Base-by-base conservation (phyloP, 2,329 filamentous ascomycete genomes). In the Apiospora rasikravindrae region DNA sequence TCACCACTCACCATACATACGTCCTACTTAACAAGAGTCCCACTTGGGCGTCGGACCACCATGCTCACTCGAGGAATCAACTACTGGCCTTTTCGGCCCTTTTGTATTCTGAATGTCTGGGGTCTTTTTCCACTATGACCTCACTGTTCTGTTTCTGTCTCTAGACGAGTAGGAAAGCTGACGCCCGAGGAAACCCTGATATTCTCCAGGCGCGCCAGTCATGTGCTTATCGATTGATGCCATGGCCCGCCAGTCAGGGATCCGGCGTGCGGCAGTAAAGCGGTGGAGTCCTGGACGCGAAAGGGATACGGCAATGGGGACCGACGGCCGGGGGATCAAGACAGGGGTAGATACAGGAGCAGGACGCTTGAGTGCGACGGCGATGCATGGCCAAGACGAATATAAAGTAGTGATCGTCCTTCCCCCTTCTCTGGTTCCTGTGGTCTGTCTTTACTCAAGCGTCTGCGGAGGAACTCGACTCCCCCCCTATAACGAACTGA, bases 351-450 rank as follows among this genome's bases (percentile, higher is more conserved):
- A 3, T 49, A 6, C 10, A 4, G 6, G 45, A n/a, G 2, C 45
- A n/a, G n/a, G 45, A 49, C 6, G 0, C 6, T 7, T 19, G 51
- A 7, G 19, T 61, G 57, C 14, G 33, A n/a, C 40, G 11, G 57
- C 13, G 2, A 19, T 64, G 57, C 57, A 64, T 64, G 5, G 57
- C 57, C 57, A 64, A 64, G 57, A 40, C 33, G 33, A 40, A 64
- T 64, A 64, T 64, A 64, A 64, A 64, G 57, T 64, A 37, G 33
- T 13, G 57, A 64, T 37, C 57, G 33, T 40, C 57, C n/a, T n/a
- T 7, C 22, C 57, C 33, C 2, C 22, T 40, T 40, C 57, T 37
- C 19, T 2, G 33, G 22, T 33, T 33, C 26, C 22, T 64, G 7
- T 13, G 11, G 57, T 40, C 10, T 40, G 57, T 40, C 57, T 40